Conservation (phyloP, 148 eudicot genomes). For the Vaccinium corymbosum region DNA sequence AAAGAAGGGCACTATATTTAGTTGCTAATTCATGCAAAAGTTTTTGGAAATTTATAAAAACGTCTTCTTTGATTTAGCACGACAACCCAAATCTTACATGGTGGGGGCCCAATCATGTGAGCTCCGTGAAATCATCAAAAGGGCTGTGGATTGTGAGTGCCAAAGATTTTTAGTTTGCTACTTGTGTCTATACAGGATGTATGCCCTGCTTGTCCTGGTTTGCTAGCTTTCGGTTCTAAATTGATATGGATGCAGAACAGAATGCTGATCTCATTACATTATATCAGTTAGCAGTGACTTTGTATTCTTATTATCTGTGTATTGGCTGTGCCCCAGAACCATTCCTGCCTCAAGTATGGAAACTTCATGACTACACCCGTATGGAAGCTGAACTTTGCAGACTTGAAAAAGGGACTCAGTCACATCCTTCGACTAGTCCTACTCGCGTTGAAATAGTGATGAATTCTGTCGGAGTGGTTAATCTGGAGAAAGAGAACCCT, state of each 20-base stretch:
- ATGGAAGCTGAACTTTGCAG: not conserved
- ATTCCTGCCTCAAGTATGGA: not conserved
- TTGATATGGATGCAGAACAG: not conserved
- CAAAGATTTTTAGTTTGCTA: not conserved
- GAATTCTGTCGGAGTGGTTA: not conserved
- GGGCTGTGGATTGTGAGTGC: not conserved
- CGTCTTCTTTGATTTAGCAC: not conserved
- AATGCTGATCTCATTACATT: not conserved
- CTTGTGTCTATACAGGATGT: not conserved
- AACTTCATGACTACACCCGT: not conserved
- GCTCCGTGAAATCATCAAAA: not conserved
- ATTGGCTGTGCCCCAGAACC: not conserved
- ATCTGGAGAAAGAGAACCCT: not conserved
- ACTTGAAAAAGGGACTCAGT: not conserved
- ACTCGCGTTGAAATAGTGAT: not conserved
- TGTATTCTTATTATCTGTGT: not conserved
- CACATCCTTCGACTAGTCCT: not conserved
- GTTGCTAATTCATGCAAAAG: not conserved
- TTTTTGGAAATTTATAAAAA: not conserved
- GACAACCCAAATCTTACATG: not conserved
- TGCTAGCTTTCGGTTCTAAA: not conserved
- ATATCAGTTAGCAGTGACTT: not conserved
- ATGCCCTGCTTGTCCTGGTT: not conserved
- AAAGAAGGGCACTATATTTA: not conserved
- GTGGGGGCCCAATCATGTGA: not conserved